Base-by-base conservation (phyloP, 495 filamentous ascomycete genomes). In the Xylaria sp. region DNA sequence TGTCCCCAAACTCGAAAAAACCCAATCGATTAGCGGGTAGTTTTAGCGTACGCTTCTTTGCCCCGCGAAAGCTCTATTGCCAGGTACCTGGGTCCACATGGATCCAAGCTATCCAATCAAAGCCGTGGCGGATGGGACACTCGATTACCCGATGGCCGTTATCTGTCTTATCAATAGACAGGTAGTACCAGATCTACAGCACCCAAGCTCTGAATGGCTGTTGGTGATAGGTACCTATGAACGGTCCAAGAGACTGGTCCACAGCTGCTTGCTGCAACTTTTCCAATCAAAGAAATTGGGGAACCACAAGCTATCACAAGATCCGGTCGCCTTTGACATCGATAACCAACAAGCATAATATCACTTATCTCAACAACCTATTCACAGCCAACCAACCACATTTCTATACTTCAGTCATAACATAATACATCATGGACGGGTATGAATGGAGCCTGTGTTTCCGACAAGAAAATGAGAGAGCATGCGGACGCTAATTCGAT, bases 11-110 rank as follows among this genome's bases (percentile, higher is more conserved):
- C 31, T 64, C 68, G 61, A 68, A 72, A 76, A 76, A 73, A 62
- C 61, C 71, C 35, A 71, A 77, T 77, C 75, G 75, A 77, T 77
- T 31, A 48, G 40, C 46, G 59, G 53, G 71, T 52, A 35, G 67
- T 61, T 61, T 62, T 61, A 69, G 67, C 67, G 53, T 41, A 50
- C 14, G 46, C 33, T 46, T 55, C 67, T 44, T 19, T 69, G 67
- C 67, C 67, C 67, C 67, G 57, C 67, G 67, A 69, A 69, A 61
- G 35, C 37, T 67, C 26, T n/a, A 67, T 64, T 19, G 41, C 37
- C 37, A 26, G 59, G 15, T 21, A 35, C 61, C 8, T 15, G n/a
- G 21, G 53, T 57, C 53, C 53, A 37, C 14, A 7, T 12, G 3
- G 17, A 2, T 26, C 8, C 58, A 6, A 26, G 29, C 15, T 9